Conservation (phyloP, 169 alveolate species). For the Plasmodium berghei region DNA sequence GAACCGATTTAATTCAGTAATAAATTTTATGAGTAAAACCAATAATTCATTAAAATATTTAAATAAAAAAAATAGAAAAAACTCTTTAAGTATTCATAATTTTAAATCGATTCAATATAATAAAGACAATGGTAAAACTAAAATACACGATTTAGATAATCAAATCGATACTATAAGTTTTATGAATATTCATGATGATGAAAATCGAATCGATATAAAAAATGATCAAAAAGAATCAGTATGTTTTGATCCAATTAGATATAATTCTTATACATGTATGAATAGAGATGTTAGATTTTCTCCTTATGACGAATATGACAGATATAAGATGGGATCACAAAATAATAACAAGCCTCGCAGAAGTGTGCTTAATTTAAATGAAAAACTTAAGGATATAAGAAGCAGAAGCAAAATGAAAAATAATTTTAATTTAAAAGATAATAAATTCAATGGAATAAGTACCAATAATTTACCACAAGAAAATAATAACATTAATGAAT, state of each 20-base stretch:
- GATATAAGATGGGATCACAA: no score
- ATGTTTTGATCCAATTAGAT: neutral
- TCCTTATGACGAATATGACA: neutral
- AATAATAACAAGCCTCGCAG: no score
- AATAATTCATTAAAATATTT: conserved; percentile 4
- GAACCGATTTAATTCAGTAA: conserved; percentile 9
- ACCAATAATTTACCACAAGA: neutral
- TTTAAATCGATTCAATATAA: conserved; percentile 3
- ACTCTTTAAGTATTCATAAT: conserved; percentile 39
- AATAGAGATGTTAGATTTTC: conserved; percentile 2
- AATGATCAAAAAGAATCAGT: neutral
- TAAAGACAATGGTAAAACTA: neutral
- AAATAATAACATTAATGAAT: neutral
- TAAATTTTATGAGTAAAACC: conserved; percentile 14
- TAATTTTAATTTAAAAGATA: neutral
- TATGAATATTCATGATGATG: conserved; percentile 7
- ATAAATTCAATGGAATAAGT: no score
- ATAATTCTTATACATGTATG: neutral
- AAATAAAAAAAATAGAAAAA: conserved; percentile 2
- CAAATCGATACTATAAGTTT: neutral
- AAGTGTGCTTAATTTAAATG: no score
- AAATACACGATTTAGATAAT: conserved; percentile 14
- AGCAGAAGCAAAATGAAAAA: neutral
- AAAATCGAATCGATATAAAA: conserved; percentile 10
- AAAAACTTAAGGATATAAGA: no score